These are phyloP conservation scores for Diaporthe capsici DNA, from an alignment of 2,329 filamentous ascomycete species.

Conservation along the genomic window DNA sequence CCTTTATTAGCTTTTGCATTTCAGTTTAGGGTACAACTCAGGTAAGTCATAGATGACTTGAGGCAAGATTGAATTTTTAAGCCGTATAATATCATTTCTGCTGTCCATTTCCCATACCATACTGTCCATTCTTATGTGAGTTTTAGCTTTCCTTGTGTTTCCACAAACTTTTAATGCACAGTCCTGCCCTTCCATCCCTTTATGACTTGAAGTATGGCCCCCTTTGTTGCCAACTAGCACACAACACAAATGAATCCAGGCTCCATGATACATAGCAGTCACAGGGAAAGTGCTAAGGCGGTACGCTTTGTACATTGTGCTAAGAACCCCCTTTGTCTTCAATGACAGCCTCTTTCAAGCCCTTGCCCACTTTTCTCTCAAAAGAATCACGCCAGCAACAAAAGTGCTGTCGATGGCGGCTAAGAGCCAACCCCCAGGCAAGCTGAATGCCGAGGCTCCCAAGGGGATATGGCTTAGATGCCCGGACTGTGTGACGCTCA, in stretches of 20 bases:
- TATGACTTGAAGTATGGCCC: fast-evolving
- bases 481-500: too few relatives aligned
- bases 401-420: too few relatives aligned
- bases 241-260: background rate
- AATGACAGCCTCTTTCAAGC: too few relatives aligned
- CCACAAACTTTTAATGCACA: background rate
- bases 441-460: too few relatives aligned
- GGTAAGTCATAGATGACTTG: background rate
- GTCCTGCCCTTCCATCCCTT: background rate
- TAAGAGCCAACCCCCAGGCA: too few relatives aligned
- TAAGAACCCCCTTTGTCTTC: background rate
- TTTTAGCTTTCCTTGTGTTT: background rate
- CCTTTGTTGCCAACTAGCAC: background rate
- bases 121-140: background rate
- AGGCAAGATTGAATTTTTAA: background rate
- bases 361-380: too few relatives aligned
- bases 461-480: too few relatives aligned
- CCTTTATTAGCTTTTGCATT: background rate
- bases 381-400: too few relatives aligned
- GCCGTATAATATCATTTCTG: background rate
- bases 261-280: background rate
- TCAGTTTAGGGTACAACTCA: background rate
- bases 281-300: background rate
- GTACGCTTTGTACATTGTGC: background rate
- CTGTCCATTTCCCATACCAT: too few relatives aligned